phyloP scores from a whole-genome alignment of 108 stramenopile genomes.

The Cyclostephanos invisitatus region DNA sequence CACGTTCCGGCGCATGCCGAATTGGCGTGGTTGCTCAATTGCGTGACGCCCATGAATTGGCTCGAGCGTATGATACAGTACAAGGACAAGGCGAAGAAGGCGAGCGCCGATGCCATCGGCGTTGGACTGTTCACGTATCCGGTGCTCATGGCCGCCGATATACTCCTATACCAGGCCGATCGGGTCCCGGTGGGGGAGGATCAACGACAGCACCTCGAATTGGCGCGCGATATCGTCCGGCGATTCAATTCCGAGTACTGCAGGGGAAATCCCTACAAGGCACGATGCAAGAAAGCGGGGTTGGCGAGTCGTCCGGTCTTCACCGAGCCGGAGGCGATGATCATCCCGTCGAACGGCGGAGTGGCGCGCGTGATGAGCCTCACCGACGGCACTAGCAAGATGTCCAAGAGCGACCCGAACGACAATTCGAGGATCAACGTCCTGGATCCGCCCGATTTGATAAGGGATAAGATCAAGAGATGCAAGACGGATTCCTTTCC shows the following conservation, averaged over 20 bases:
- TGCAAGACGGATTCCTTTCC: constrained; percentile 94
- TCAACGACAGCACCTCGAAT: constrained; percentile 98
- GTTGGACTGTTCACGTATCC: constrained; percentile 97
- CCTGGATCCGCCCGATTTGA: constrained; percentile 90
- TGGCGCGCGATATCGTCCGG: constrained; percentile 95
- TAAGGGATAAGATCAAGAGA: constrained; percentile 91
- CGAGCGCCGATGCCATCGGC: constrained; percentile 81
- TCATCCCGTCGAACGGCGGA: constrained; percentile 65
- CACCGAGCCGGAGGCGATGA: constrained; percentile 93
- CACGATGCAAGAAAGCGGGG: constrained; percentile 81
- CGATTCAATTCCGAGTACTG: constrained; percentile 95
- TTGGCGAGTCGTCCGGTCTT: constrained; percentile 85
- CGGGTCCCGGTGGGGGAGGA: constrained; percentile 99
- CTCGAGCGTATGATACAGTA: constrained; percentile 99
- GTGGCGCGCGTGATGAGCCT: constrained; percentile 97
- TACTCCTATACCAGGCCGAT: constrained; percentile 97
- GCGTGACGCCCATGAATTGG: constrained; percentile 97
- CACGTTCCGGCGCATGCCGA: constrained; percentile 97
- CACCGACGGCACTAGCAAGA: constrained; percentile 94
- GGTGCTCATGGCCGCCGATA: constrained; percentile 98
- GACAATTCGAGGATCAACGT: constrained; percentile 96
- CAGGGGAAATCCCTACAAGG: constrained; percentile 86
- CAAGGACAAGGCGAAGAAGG: constrained; percentile 97
- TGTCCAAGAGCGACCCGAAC: constrained; percentile 95
- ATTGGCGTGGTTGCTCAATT: constrained; percentile 97